Conservation (phyloP, 805 yeast genomes). For the Suhomyces tanzawaensis region DNA sequence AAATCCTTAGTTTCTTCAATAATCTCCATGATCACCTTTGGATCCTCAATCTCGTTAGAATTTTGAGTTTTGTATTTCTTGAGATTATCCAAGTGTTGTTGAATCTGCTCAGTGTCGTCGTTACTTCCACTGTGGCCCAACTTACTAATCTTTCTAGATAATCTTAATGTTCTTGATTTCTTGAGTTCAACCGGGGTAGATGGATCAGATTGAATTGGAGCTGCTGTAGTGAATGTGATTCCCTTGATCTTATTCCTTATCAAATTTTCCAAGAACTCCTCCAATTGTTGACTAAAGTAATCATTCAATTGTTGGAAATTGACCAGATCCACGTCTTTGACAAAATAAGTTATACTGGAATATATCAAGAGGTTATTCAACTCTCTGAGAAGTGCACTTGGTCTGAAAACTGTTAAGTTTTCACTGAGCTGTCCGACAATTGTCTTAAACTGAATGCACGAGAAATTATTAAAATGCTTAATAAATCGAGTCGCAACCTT, state of each 20-base stretch:
- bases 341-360: slow-evolving; percentile 39
- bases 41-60: slow-evolving; percentile 30
- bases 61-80: slow-evolving; percentile 6
- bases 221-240: slow-evolving; percentile 10
- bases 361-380: slow-evolving; percentile 30
- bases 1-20: slow-evolving; percentile 36
- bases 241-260: slow-evolving; percentile 21
- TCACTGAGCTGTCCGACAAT: slow-evolving; percentile 40
- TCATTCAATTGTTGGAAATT: slow-evolving; percentile 48
- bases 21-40: slow-evolving; percentile 30
- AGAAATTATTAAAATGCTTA: slow-evolving; percentile 40
- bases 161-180: slow-evolving; percentile 30
- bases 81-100: slow-evolving; percentile 11
- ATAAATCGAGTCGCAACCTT: slow-evolving; percentile 51
- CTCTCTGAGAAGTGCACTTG: slow-evolving; percentile 20
- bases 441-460: slow-evolving; percentile 31
- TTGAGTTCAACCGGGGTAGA: slow-evolving; percentile 11
- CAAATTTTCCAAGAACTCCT: slow-evolving; percentile 27
- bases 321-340: slow-evolving; percentile 53
- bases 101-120: slow-evolving; percentile 9
- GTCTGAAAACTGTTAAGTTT: slow-evolving; percentile 23
- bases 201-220: slow-evolving; percentile 4
- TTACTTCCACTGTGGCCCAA: slow-evolving; percentile 14
- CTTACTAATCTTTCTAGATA: slow-evolving; percentile 28
- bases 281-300: slow-evolving; percentile 33